Evolutionary conservation across 2,329 filamentous ascomycete genomes (phyloP).

Genomic region (Phialophora tarda): DNA sequence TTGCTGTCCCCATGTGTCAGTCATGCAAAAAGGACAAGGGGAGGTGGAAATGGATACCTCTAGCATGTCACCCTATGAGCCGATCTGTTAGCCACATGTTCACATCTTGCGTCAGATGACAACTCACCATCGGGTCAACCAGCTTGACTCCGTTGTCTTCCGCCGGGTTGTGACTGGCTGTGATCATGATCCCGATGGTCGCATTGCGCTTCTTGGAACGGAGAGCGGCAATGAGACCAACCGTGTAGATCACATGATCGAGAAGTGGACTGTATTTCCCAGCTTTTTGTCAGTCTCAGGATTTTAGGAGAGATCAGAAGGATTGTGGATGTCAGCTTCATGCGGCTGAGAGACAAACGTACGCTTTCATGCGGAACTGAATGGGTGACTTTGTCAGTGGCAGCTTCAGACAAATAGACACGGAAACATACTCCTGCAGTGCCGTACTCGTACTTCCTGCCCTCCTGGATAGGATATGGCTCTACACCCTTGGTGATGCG

Average conservation of each 20-base stretch:
- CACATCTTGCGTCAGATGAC: conserved; percentile 7
- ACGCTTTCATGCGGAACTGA: conserved; percentile 74
- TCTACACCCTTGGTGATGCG: conserved; percentile 55
- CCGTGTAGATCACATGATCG: conserved; percentile 76
- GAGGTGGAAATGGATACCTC: conserved; percentile 62
- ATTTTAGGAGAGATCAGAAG: conserved; percentile 43
- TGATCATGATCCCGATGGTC: conserved; percentile 96
- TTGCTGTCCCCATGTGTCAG: conserved; percentile 51
- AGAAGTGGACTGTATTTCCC: conserved; percentile 58
- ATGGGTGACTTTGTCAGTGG: conserved; percentile 35
- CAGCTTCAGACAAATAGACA: conserved; percentile 8
- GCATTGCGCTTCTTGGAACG: conserved; percentile 89
- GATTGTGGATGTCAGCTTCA: conserved; percentile 39
- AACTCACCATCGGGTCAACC: conserved; percentile 81
- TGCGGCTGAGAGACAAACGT: conserved; percentile 46
- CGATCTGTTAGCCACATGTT: conserved; percentile 30
- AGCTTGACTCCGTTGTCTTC: conserved; percentile 93
- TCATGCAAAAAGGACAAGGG: conserved; percentile 27
- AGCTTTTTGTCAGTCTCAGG: conserved; percentile 41
- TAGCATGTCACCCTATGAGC: conserved; percentile 81
- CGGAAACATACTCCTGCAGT: conserved; percentile 62
- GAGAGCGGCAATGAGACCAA: conserved; percentile 85
- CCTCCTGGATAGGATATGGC: conserved; percentile 57
- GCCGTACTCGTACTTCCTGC: conserved; percentile 63
- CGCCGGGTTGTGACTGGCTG: conserved; percentile 89